These are phyloP conservation scores for Pouteria campechiana DNA, from an alignment of 179 eudicot species.

Conservation along the genomic window DNA sequence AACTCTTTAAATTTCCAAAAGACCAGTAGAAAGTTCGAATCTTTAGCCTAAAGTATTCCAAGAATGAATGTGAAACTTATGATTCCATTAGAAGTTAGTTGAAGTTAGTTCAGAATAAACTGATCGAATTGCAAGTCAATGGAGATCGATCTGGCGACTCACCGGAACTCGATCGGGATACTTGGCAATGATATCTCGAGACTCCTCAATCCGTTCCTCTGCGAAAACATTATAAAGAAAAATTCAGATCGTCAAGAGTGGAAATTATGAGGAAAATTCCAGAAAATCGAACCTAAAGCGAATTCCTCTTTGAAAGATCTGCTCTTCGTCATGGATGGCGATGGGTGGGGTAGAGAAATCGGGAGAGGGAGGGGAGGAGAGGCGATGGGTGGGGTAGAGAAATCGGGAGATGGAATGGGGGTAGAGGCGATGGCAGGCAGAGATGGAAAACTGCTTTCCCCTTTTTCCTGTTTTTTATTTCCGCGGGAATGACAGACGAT, in stretches of 20 bases:
- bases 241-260: not conserved
- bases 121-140: not conserved
- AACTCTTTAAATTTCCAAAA: too few species aligned
- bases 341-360: too few species aligned
- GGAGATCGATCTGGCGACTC: not conserved
- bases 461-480: too few species aligned
- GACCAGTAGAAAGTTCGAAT: too few species aligned
- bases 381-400: too few species aligned
- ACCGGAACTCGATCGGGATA: conserved; percentile 87
- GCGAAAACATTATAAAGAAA: conserved; percentile 1
- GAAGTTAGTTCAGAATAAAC: not conserved
- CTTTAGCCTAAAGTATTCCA: too few species aligned
- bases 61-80: not conserved
- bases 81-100: not conserved
- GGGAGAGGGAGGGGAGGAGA: too few species aligned
- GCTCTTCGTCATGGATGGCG: conserved; percentile 50
- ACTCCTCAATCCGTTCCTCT: conserved; percentile 63
- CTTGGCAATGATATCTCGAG: conserved; percentile 68
- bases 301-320: conserved; percentile 51
- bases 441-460: too few species aligned
- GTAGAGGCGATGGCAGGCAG: too few species aligned
- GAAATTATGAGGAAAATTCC: not conserved
- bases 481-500: too few species aligned
- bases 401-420: too few species aligned
- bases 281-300: conserved; percentile 34